phyloP scores from a whole-genome alignment of 1,139 yeast species.

The Neolecta irregularis region DNA sequence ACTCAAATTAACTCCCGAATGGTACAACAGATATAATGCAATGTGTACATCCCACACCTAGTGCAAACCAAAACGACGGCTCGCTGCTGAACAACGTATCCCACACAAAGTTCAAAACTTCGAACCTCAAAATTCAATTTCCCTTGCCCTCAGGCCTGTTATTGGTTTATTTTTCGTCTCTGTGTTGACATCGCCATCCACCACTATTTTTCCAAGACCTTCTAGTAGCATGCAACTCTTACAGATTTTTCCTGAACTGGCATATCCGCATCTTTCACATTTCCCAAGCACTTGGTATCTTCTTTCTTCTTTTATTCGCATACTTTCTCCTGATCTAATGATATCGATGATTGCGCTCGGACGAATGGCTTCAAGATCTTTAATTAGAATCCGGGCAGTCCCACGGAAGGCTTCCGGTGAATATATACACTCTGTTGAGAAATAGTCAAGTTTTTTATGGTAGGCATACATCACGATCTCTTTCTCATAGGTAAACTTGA shows the following conservation, averaged over 20 bases:
- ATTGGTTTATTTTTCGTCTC: too few relatives aligned
- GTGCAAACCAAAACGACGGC: too few relatives aligned
- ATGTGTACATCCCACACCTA: too few relatives aligned
- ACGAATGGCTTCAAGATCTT: constrained; percentile 74
- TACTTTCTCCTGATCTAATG: constrained; percentile 91
- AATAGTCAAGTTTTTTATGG: constrained; percentile 84
- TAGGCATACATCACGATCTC: constrained; percentile 96
- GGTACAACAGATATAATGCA: too few relatives aligned
- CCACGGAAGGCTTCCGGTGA: constrained; percentile 99
- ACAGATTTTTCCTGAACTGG: constrained; percentile 76
- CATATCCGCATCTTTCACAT: constrained; percentile 82
- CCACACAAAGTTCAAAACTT: too few relatives aligned
- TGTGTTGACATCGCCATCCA: too few relatives aligned
- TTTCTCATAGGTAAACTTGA: constrained; percentile 89
- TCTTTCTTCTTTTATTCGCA: too few relatives aligned
- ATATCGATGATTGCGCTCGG: constrained; percentile 92
- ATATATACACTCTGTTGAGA: constrained; percentile 93
- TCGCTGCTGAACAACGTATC: too few relatives aligned
- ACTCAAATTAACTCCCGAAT: too few relatives aligned
- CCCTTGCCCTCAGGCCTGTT: too few relatives aligned
- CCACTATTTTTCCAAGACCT: too few relatives aligned
- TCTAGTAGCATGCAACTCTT: constrained; percentile 83
- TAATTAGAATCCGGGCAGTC: constrained; percentile 83
- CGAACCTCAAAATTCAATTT: too few relatives aligned
- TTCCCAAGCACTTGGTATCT: constrained; percentile 19